phyloP scores from a whole-genome alignment of 108 stramenopile species.

The Pseudonitzschia multiseries region DNA sequence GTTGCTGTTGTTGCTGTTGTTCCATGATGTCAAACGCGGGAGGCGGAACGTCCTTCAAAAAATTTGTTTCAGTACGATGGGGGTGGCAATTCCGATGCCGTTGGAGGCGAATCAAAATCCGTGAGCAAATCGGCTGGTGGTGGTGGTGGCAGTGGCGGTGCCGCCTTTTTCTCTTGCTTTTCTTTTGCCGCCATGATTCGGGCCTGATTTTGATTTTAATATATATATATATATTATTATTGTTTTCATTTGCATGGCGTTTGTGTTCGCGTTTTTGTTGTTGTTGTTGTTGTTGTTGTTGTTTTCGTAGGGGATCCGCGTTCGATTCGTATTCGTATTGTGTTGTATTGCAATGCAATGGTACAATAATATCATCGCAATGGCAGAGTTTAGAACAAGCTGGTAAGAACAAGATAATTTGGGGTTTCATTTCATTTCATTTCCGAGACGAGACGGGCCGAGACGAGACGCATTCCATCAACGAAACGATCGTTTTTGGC shows the following conservation, averaged over 20 bases:
- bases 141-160: constrained; percentile 14
- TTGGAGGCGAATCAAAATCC: constrained; percentile 43
- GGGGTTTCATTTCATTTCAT: not conserved
- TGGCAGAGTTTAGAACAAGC: not conserved
- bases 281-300: no score
- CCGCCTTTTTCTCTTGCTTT: constrained; percentile 48
- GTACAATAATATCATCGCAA: no score
- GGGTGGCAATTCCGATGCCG: constrained; percentile 33
- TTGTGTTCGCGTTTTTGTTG: no score
- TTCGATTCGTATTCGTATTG: no score
- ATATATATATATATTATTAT: no score
- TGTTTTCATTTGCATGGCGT: no score
- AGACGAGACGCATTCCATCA: no score
- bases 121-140: constrained; percentile 27
- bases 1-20: constrained; percentile 9
- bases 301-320: no score
- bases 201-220: constrained; percentile 35
- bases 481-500: no score
- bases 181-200: constrained; percentile 87
- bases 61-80: constrained; percentile 57
- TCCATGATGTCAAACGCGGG: constrained; percentile 62
- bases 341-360: no score
- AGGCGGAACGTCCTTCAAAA: constrained; percentile 32
- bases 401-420: not conserved
- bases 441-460: not conserved